Evolutionary conservation across 768 basidiomycete genomes (phyloP), one percentile per base, ranked within the genome.

Genomic region (Pleurotus tuoliensis): DNA sequence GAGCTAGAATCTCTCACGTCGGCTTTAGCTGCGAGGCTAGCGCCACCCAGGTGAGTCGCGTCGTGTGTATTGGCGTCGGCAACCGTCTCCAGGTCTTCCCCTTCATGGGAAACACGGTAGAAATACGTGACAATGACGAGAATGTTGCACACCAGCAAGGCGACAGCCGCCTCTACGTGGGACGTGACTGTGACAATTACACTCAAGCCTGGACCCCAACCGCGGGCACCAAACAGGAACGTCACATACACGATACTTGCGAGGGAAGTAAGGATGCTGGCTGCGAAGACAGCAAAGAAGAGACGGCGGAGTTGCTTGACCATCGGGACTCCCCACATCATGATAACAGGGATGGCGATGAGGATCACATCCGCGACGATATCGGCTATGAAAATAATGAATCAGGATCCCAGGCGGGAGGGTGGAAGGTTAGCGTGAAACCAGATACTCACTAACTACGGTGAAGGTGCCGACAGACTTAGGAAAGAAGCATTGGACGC

Each of bases 281-380:
- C 34, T 7, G 58, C 37, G 58, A 59, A 59, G 11, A 56, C 27
- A 6, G 54, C n/a, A 22, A 56, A 27, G 55, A 59, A 41, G 15
- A 59, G 45, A 13, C 58, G 58, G 38, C 58, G 58, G 22, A 47
- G 47, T n/a, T 20, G 46, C 44, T 43, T 27, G 46, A 37, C 27
- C 27, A 59, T 56, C 22, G 48, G 57, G 37, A 39, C 16, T 27
- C 47, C 37, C 55, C 55, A 59, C n/a, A 59, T 45, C 47, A 49
- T 56, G 13, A 47, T 41, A n/a, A 59, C n/a, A 12, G 58, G 58
- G 20, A 56, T 34, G 24, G 44, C 9, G 18, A 56, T 43, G 22
- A 59, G 58, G 13, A 59, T 25, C 18, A 56, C 27, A 27, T 59
- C 58, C 46, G 58, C 44, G 34, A 59, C 27, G n/a, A 59, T 39